These are phyloP conservation scores for Rhizopus microsporus DNA, from an alignment of 371 early-diverging fungal genomes.

Conservation along the genomic window DNA sequence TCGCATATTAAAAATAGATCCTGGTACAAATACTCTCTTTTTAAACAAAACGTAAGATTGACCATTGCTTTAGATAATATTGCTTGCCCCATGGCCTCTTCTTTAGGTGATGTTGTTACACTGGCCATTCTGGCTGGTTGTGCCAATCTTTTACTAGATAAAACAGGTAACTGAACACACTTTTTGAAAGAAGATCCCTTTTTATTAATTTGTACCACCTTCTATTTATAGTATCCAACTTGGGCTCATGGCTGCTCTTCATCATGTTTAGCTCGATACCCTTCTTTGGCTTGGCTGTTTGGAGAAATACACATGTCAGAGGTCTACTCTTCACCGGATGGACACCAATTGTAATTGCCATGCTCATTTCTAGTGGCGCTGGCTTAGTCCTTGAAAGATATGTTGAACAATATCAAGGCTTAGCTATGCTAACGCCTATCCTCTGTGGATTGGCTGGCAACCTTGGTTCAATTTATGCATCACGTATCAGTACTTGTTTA, in stretches of 20 bases:
- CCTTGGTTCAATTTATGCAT: constrained; percentile 82
- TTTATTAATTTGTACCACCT: constrained; percentile 8
- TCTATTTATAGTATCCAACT: constrained; percentile 37
- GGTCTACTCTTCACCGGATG: constrained; percentile 76
- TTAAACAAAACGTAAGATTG: not conserved
- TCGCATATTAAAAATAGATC: constrained; percentile 68
- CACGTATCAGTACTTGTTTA: constrained; percentile 79
- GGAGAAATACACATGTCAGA: constrained; percentile 62
- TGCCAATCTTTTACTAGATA: constrained; percentile 46
- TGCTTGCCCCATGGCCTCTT: constrained; percentile 74
- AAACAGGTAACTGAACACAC: constrained; percentile 41
- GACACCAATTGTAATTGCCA: constrained; percentile 77
- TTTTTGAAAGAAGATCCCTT: not conserved
- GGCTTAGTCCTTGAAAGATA: constrained; percentile 84
- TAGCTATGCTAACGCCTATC: constrained; percentile 79
- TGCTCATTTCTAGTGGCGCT: constrained; percentile 79
- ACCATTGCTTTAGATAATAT: constrained; percentile 51
- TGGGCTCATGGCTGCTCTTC: constrained; percentile 51
- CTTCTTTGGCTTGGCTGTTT: constrained; percentile 55
- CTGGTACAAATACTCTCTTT: constrained; percentile 54
- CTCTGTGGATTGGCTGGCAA: constrained; percentile 78
- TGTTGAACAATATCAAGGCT: constrained; percentile 70
- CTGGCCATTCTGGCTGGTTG: constrained; percentile 64
- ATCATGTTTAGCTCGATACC: constrained; percentile 56
- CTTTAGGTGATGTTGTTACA: constrained; percentile 75